phyloP scores from a whole-genome alignment of 2,329 filamentous ascomycete genomes.

The Exophiala xenobiotica region DNA sequence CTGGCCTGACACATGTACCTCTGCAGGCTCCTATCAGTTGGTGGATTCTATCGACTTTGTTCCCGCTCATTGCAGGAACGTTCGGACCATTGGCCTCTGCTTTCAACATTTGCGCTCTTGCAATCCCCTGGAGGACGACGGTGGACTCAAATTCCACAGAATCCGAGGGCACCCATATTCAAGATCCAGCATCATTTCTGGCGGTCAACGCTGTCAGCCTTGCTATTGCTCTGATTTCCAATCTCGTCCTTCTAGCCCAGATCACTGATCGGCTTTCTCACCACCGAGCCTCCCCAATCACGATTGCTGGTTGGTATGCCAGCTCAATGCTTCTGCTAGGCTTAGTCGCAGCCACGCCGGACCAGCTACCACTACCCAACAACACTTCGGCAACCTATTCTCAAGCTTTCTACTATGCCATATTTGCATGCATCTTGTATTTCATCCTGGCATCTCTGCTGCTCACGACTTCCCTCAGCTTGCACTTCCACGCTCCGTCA shows the following conservation, averaged over 20 bases:
- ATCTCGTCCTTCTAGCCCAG: slow-evolving; percentile 14
- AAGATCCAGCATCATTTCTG: slow-evolving; percentile 12
- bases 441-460: slow-evolving; percentile 54
- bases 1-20: too few relatives aligned
- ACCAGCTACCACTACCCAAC: slow-evolving; percentile 6
- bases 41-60: slow-evolving; percentile 1
- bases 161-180: slow-evolving; percentile 9
- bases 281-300: slow-evolving; percentile 4
- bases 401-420: slow-evolving; percentile 58
- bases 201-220: slow-evolving; percentile 14
- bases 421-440: slow-evolving; percentile 56
- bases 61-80: slow-evolving; percentile 24
- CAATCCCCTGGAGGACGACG: slow-evolving; percentile 14
- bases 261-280: slow-evolving; percentile 8
- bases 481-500: background rate
- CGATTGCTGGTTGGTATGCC: slow-evolving; percentile 21
- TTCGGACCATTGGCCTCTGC: slow-evolving; percentile 41
- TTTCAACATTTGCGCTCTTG: slow-evolving; percentile 39
- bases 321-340: slow-evolving; percentile 14
- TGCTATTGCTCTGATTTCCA: slow-evolving; percentile 11
- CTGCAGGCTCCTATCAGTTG: slow-evolving; percentile 3
- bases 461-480: slow-evolving; percentile 68
- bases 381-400: slow-evolving; percentile 23
- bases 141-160: slow-evolving; percentile 8
- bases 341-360: slow-evolving; percentile 13